A percentile compares a stretch with the other conserved stretches of the same genome.
Conservation (phyloP, 108 stramenopile genomes). For the Aurantiochytrium sp. region DNA sequence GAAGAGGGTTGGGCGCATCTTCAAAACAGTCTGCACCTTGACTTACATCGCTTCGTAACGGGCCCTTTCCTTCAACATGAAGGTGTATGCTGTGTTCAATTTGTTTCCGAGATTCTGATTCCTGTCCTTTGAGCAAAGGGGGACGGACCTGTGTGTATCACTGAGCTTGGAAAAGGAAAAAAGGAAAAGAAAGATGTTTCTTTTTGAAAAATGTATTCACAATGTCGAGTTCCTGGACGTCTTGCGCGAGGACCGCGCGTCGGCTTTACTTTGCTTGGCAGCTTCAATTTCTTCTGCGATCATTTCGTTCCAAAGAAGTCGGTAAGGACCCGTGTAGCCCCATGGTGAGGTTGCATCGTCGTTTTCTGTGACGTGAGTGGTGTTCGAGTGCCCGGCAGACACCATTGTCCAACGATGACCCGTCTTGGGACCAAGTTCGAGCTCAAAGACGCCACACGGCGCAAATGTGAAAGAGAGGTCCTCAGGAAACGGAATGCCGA, state of each 20-base stretch:
- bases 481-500: neutral
- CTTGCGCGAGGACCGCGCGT: neutral
- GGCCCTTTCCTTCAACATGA: no score
- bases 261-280: neutral
- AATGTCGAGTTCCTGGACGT: no score
- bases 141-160: no score
- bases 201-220: no score
- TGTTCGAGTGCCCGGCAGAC: neutral
- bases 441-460: slow-evolving; percentile 6
- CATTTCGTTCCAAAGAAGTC: neutral
- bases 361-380: neutral
- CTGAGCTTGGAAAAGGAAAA: neutral
- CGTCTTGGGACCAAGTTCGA: neutral
- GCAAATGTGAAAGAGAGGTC: slow-evolving; percentile 1
- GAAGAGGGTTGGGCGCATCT: no score
- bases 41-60: no score
- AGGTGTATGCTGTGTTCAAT: no score
- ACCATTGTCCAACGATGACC: neutral
- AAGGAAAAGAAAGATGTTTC: neutral
- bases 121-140: no score
- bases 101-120: no score
- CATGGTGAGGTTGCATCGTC: neutral
- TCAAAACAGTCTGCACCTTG: no score
- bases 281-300: neutral
- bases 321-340: neutral